Conservation (phyloP, 176 grass and related monocot genomes). For the Rhynchospora tenuis region DNA sequence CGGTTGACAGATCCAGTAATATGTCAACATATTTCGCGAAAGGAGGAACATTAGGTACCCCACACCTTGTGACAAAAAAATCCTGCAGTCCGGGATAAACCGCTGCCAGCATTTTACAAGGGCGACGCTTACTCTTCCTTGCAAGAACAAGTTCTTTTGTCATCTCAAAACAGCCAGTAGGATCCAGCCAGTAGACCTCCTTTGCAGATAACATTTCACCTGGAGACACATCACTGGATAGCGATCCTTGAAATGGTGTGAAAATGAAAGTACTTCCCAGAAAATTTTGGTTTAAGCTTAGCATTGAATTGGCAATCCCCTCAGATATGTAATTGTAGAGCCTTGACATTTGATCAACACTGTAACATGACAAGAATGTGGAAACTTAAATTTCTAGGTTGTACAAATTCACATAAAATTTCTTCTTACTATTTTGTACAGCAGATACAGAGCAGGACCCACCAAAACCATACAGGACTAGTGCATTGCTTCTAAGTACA, state of each 20-base stretch:
- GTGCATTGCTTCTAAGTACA: neutral
- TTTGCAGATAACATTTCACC: conserved; percentile 59
- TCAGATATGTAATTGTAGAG: conserved; percentile 75
- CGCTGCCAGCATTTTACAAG: conserved; percentile 50
- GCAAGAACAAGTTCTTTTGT: conserved; percentile 37
- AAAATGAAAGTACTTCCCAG: conserved; percentile 60
- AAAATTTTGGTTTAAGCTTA: conserved; percentile 66
- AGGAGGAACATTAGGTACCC: conserved; percentile 54
- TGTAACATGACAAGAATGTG: conserved; percentile 35
- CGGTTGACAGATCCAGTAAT: conserved; percentile 53
- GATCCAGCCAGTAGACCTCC: conserved; percentile 82
- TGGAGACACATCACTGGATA: conserved; percentile 32
- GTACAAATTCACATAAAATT: neutral
- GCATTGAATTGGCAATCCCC: conserved; percentile 42
- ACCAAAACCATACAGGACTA: neutral
- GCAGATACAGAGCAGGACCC: neutral
- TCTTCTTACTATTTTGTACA: neutral
- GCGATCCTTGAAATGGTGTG: conserved; percentile 38
- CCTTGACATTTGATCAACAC: conserved; percentile 75
- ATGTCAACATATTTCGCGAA: conserved; percentile 62
- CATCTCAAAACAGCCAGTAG: conserved; percentile 69
- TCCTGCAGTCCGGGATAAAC: conserved; percentile 71
- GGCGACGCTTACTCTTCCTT: conserved; percentile 30
- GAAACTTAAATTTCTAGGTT: neutral
- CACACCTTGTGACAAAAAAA: conserved; percentile 67